phyloP scores from a whole-genome alignment of 345 rosid species.

The Acer yangbiense region DNA sequence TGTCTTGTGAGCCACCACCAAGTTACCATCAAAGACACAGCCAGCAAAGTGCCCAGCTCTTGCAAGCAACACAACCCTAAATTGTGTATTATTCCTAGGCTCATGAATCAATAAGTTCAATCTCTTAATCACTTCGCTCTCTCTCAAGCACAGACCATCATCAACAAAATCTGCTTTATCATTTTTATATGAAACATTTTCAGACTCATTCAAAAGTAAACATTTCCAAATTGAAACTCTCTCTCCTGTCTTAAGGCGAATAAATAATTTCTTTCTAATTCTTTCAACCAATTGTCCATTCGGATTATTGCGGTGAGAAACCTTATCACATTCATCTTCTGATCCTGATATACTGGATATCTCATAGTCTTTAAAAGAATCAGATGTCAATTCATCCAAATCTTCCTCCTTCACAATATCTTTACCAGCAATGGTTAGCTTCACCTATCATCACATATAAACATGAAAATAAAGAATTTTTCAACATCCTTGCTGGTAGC shows the following conservation, averaged over 20 bases:
- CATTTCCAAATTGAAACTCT: slow-evolving; percentile 77
- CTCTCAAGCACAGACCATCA: slow-evolving; percentile 33
- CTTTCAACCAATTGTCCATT: slow-evolving; percentile 36
- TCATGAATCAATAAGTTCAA: slow-evolving; percentile 47
- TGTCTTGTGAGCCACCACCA: slow-evolving; percentile 80
- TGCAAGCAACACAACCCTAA: slow-evolving; percentile 77
- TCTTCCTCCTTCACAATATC: slow-evolving; percentile 78
- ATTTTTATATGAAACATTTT: slow-evolving; percentile 45
- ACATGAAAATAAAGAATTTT: too few relatives aligned
- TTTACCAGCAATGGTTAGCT: slow-evolving; percentile 83
- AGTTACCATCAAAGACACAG: slow-evolving; percentile 72
- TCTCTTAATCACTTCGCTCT: slow-evolving; percentile 61
- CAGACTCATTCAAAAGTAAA: slow-evolving; percentile 63
- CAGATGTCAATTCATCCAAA: slow-evolving; percentile 72
- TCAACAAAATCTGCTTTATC: slow-evolving; percentile 30
- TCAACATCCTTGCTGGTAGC: too few relatives aligned
- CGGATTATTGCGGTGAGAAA: slow-evolving; percentile 26
- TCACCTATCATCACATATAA: slow-evolving; percentile 48
- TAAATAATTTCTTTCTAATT: slow-evolving; percentile 61
- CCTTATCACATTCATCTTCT: slow-evolving; percentile 77
- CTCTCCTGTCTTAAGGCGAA: slow-evolving; percentile 68
- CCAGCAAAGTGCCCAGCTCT: slow-evolving; percentile 96
- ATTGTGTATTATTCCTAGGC: slow-evolving; percentile 41
- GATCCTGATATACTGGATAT: slow-evolving; percentile 95
- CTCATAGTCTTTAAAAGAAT: slow-evolving; percentile 75